phyloP scores from a whole-genome alignment of 1,284 basidiomycete genomes.

The Cryptococcus hybrid region DNA sequence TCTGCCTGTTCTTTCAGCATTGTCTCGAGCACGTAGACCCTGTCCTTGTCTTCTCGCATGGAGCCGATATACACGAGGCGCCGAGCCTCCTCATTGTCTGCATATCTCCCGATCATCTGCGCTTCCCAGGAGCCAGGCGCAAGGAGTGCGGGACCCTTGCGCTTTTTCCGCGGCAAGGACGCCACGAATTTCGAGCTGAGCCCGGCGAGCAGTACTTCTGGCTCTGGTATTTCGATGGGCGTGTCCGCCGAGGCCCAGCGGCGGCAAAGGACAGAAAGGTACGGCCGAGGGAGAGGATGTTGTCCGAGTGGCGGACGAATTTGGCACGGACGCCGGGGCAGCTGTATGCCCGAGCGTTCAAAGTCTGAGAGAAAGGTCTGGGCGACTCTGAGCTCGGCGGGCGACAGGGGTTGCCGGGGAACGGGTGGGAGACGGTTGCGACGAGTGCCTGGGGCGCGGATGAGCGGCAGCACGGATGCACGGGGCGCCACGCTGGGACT shows the following conservation, averaged over 20 bases:
- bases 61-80: conserved; percentile 73
- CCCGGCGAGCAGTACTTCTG: conserved; percentile 30
- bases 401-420: conserved; percentile 33
- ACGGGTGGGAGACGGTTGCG: conserved; percentile 45
- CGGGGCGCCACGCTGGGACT: conserved; percentile 17
- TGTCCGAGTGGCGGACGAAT: conserved; percentile 89
- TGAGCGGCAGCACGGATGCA: background rate
- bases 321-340: conserved; percentile 73
- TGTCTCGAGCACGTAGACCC: conserved; percentile 63
- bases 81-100: conserved; percentile 75
- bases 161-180: conserved; percentile 53
- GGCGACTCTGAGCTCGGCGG: conserved; percentile 65
- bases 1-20: conserved; percentile 73
- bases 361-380: conserved; percentile 95
- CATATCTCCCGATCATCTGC: conserved; percentile 85
- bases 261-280: conserved; percentile 70
- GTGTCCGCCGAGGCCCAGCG: conserved; percentile 22
- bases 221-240: conserved; percentile 32
- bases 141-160: conserved; percentile 57
- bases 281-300: conserved; percentile 84
- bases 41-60: conserved; percentile 54
- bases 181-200: conserved; percentile 41
- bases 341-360: conserved; percentile 92
- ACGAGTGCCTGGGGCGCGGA: conserved; percentile 35
- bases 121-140: conserved; percentile 85